A percentile compares a stretch with the other conserved stretches of the same genome.
These are phyloP conservation scores for Nitzschia inconspicua DNA, from an alignment of 108 stramenopile species.

Conservation along the genomic window DNA sequence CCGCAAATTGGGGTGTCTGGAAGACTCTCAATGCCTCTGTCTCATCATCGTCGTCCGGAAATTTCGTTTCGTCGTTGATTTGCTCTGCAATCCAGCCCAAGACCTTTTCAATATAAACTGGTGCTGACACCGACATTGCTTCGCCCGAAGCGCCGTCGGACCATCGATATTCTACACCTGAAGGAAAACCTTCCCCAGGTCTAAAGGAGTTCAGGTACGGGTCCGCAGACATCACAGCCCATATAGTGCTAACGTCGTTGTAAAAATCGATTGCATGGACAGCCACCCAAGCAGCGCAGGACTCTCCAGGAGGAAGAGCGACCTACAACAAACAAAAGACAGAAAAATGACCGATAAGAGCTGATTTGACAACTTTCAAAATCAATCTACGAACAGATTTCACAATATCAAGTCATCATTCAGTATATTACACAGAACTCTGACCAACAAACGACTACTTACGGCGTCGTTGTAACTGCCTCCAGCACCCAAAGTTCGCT, in stretches of 20 bases:
- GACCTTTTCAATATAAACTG: conserved; percentile 86
- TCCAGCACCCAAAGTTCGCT: conserved; percentile 86
- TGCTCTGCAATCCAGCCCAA: conserved; percentile 87
- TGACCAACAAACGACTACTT: too few relatives aligned
- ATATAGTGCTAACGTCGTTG: conserved; percentile 87
- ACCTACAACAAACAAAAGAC: conserved; percentile 26
- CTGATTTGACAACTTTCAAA: background rate
- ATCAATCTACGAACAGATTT: too few relatives aligned
- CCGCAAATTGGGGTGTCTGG: conserved; percentile 86
- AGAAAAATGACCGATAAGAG: conserved; percentile 1
- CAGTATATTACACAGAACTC: background rate
- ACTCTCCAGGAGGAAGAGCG: conserved; percentile 83
- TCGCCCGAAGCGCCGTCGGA: conserved; percentile 49
- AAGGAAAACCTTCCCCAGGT: conserved; percentile 89
- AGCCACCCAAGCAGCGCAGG: conserved; percentile 90
- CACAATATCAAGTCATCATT: background rate
- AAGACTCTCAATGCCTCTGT: conserved; percentile 79
- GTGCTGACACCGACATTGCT: conserved; percentile 75
- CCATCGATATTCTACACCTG: conserved; percentile 89
- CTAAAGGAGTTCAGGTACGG: conserved; percentile 81
- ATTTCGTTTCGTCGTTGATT: conserved; percentile 86
- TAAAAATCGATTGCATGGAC: conserved; percentile 92
- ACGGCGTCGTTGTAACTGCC: conserved; percentile 87
- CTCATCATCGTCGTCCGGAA: conserved; percentile 90
- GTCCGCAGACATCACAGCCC: conserved; percentile 90